A percentile compares a stretch with the other conserved stretches of the same genome.
These are phyloP conservation scores for Plasmodium gaboni DNA, from an alignment of 169 alveolate species.

Conservation along the genomic window DNA sequence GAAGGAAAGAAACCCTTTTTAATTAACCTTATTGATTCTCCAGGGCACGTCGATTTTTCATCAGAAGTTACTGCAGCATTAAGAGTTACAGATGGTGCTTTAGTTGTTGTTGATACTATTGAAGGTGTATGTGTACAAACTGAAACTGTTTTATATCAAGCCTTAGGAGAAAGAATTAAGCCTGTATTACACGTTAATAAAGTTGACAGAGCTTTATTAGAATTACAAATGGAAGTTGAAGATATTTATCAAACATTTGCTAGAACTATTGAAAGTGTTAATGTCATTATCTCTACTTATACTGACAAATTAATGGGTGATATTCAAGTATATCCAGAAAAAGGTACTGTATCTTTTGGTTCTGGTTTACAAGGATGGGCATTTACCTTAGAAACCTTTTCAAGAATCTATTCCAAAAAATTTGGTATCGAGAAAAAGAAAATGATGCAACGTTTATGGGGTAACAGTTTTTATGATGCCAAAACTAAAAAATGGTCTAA, in stretches of 20 bases:
- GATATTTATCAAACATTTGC: conserved; percentile 97
- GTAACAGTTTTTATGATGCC: conserved; percentile 98
- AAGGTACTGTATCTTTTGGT: conserved; percentile 99
- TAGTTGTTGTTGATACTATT: conserved; percentile 99
- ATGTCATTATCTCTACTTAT: conserved; percentile 98
- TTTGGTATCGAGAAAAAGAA: conserved; percentile 95
- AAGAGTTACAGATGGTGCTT: conserved; percentile 99
- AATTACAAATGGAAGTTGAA: conserved; percentile 98
- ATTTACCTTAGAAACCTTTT: conserved; percentile 97
- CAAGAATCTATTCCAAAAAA: conserved; percentile 96
- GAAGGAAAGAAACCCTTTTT: conserved; percentile 93
- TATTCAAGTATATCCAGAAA: conserved; percentile 96
- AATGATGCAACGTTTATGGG: conserved; percentile 99
- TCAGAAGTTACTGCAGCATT: conserved; percentile 99
- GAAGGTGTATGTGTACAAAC: conserved; percentile 99
- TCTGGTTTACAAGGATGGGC: conserved; percentile 99
- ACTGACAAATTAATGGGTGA: conserved; percentile 97
- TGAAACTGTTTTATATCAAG: conserved; percentile 99
- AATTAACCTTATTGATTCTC: conserved; percentile 99
- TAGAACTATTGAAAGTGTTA: conserved; percentile 97
- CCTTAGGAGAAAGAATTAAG: conserved; percentile 97
- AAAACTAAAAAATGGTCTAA: conserved; percentile 96
- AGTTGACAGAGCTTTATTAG: conserved; percentile 98
- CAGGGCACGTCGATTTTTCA: conserved; percentile 99
- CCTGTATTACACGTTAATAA: conserved; percentile 99